Evolutionary conservation across 2,329 filamentous ascomycete genomes (phyloP), one percentile per base, ranked within the genome.

Genomic region (Fusarium sp.): DNA sequence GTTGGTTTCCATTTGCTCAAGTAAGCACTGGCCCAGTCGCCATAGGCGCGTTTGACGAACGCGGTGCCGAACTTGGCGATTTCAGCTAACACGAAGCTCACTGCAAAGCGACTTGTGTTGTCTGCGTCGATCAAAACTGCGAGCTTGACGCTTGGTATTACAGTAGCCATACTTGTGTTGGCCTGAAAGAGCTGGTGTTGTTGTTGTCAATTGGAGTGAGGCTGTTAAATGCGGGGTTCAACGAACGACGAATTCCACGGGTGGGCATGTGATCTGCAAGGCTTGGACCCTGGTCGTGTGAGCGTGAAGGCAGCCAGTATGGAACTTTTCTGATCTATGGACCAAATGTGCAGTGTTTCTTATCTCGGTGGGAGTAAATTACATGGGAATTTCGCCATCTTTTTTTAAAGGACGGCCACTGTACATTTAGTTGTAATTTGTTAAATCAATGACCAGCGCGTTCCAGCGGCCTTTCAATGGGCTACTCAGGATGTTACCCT

Each of bases 61-160:
- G 74, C 63, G 0, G 75, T 79, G 32, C 79, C 79, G 21, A 79
- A 78, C 42, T 78, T 79, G 13, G 78, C 74, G 1, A 79, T 66
- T 25, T 80, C 78, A 2, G 74, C 72, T 2, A 79, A 69, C 1
- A 80, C 53, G 1, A 63, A 46, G 0, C 25, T 57, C 8, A 67
- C 72, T 37, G 34, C 34, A 37, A 12, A n/a, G 3, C 34, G 34
- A n/a, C 34, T 37, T 4, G 34, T 37, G 34, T 37, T 37, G 10
- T 37, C 34, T 37, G 34, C 34, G 10, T 37, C 34, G 18, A 37
- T 37, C 34, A 37, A 37, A 18, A 37, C 34, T 37, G 34, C 34
- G 34, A 37, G 34, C 34, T 37, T 37, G 10, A 37, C 34, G 34
- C 34, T 37, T n/a, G 34, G 34, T n/a, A 37, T 37, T 7, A 37